phyloP scores from a whole-genome alignment of 1,139 yeast species.

The Suhomyces wounanorum region DNA sequence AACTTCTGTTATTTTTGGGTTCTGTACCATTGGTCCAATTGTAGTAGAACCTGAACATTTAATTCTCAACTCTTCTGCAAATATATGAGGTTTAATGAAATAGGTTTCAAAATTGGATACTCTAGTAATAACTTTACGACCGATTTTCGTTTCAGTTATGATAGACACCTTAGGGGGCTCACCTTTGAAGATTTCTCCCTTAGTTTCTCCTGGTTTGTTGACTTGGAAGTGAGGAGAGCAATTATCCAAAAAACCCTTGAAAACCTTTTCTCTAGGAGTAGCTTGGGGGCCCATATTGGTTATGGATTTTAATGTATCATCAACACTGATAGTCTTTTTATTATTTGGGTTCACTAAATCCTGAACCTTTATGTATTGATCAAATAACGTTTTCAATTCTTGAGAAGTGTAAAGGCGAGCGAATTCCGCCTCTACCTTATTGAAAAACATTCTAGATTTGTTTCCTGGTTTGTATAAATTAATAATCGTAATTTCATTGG shows the following conservation, averaged over 20 bases:
- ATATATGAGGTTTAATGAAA: slow-evolving; percentile 60
- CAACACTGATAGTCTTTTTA: slow-evolving; percentile 54
- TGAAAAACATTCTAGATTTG: slow-evolving; percentile 52
- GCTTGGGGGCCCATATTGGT: slow-evolving; percentile 26
- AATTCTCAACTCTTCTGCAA: slow-evolving; percentile 70
- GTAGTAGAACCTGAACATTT: slow-evolving; percentile 91
- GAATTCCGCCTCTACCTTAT: slow-evolving; percentile 39
- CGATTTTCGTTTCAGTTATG: slow-evolving; percentile 75
- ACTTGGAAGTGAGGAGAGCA: slow-evolving; percentile 64
- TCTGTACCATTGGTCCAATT: slow-evolving; percentile 54
- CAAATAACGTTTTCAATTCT: slow-evolving; percentile 56
- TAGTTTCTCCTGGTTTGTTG: slow-evolving; percentile 46
- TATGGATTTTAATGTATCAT: slow-evolving; percentile 42
- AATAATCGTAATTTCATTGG: slow-evolving; percentile 35
- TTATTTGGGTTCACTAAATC: slow-evolving; percentile 49
- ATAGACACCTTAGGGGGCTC: slow-evolving; percentile 66
- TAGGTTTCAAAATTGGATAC: slow-evolving; percentile 71
- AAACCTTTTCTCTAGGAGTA: slow-evolving; percentile 54
- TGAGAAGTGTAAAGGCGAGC: slow-evolving; percentile 49
- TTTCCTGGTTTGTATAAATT: slow-evolving; percentile 58
- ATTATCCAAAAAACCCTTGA: slow-evolving; percentile 49
- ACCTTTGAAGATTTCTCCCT: slow-evolving; percentile 56
- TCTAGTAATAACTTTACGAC: slow-evolving; percentile 77
- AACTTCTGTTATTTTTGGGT: slow-evolving; percentile 64
- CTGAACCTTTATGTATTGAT: slow-evolving; percentile 55